phyloP scores from a whole-genome alignment of 768 basidiomycete genomes.

The Lentinula edodes region DNA sequence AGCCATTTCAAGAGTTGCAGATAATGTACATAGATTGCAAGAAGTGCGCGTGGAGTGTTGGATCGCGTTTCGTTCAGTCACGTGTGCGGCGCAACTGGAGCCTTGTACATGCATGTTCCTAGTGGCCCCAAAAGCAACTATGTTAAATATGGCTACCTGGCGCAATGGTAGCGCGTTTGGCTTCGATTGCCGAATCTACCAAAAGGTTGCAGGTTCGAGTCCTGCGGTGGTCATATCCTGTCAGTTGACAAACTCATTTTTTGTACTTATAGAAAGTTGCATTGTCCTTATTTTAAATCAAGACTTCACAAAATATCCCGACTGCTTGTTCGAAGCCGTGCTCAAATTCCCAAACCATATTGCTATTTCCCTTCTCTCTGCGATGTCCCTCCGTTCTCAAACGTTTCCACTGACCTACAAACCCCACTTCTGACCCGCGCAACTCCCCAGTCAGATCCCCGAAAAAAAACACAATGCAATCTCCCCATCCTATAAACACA shows the following conservation, averaged over 20 bases:
- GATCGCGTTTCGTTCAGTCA: no score
- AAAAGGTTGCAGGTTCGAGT: constrained; percentile 97
- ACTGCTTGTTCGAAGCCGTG: constrained; percentile 61
- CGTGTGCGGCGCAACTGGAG: no score
- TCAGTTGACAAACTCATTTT: no score
- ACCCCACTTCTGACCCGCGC: constrained; percentile 55
- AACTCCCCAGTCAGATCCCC: constrained; percentile 13
- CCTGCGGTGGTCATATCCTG: constrained; percentile 87
- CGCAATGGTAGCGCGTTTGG: constrained; percentile 96
- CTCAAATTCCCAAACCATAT: constrained; percentile 45
- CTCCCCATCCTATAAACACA: constrained; percentile 58
- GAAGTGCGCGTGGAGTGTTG: no score
- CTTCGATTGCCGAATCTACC: constrained; percentile 73
- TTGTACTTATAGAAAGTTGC: not conserved
- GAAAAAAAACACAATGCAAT: constrained; percentile 52
- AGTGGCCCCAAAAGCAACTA: no score
- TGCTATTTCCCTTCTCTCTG: constrained; percentile 53
- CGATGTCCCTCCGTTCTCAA: constrained; percentile 40
- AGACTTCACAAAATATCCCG: constrained; percentile 2
- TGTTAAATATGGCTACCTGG: constrained; percentile 81
- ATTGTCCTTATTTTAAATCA: not conserved
- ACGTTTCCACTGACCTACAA: constrained; percentile 54
- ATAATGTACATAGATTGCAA: not conserved
- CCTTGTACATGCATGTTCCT: no score
- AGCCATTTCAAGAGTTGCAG: constrained; percentile 22